Evolutionary conservation across 2,329 filamentous ascomycete species (phyloP).

Genomic region (Boeremia exigua): DNA sequence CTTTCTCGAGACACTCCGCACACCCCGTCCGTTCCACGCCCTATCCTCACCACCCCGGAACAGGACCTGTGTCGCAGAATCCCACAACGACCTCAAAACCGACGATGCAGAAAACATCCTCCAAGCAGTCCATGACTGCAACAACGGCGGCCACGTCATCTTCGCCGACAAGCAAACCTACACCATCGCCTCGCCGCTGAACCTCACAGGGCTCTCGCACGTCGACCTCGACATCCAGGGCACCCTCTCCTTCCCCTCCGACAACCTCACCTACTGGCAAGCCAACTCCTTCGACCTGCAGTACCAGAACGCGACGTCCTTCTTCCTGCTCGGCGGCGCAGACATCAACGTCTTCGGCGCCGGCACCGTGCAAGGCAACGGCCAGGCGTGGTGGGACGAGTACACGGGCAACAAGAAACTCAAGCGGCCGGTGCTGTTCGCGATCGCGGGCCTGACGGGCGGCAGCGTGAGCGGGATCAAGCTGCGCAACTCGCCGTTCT

Average conservation of each 20-base stretch:
- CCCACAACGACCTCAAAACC: conserved; percentile 15
- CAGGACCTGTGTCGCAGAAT: conserved; percentile 22
- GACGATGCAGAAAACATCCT: conserved; percentile 17
- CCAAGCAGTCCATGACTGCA: conserved; percentile 16
- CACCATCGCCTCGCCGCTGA: conserved; percentile 14
- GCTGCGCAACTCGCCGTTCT: conserved; percentile 15
- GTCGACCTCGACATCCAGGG: conserved; percentile 24
- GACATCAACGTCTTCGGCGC: conserved; percentile 69
- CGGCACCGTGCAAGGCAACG: conserved; percentile 60
- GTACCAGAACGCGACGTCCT: conserved; percentile 68
- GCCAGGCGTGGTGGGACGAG: conserved; percentile 55
- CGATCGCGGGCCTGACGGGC: conserved; percentile 6
- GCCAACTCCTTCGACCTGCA: conserved; percentile 17
- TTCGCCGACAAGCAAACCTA: conserved; percentile 17
- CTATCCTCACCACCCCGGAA: conserved; percentile 15
- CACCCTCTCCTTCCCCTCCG: conserved; percentile 10
- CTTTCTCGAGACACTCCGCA: conserved; percentile 21
- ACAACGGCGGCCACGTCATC: conserved; percentile 21
- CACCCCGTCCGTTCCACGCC: conserved; percentile 20
- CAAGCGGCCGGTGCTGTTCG: conserved; percentile 13
- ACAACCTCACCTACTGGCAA: conserved; percentile 17
- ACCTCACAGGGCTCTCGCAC: conserved; percentile 15
- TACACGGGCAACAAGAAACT: conserved; percentile 15
- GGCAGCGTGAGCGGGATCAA: conserved; percentile 16
- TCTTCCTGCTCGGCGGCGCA: conserved; percentile 67